phyloP scores from a whole-genome alignment of 495 filamentous ascomycete genomes.

The Podospora anserina region DNA sequence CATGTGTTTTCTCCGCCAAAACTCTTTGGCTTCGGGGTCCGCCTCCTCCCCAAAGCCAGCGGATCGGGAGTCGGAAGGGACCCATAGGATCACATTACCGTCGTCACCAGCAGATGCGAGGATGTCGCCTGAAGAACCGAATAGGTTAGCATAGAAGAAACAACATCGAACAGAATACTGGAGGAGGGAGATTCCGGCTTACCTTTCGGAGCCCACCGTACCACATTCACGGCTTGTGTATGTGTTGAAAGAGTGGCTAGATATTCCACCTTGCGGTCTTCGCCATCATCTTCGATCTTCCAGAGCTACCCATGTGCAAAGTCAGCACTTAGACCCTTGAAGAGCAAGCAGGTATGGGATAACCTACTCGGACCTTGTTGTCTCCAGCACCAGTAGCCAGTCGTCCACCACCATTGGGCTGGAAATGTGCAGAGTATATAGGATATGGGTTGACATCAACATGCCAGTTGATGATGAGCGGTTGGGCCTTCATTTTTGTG shows the following conservation, averaged over 20 bases:
- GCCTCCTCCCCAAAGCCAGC: constrained; percentile 71
- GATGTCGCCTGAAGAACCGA: constrained; percentile 65
- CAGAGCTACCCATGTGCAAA: constrained; percentile 60
- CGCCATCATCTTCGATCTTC: constrained; percentile 83
- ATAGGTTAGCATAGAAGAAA: constrained; percentile 24
- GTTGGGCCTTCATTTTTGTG: constrained; percentile 79
- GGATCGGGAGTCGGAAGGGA: constrained; percentile 69
- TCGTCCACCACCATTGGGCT: constrained; percentile 87
- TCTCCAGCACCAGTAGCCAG: constrained; percentile 94
- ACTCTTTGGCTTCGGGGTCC: constrained; percentile 83
- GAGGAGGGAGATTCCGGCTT: constrained; percentile 17
- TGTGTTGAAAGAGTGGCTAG: constrained; percentile 88
- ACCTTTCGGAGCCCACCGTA: constrained; percentile 93
- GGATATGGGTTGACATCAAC: constrained; percentile 83
- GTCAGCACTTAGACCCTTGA: not conserved
- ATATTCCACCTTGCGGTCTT: constrained; percentile 83
- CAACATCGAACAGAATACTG: not conserved
- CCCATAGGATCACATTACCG: constrained; percentile 94
- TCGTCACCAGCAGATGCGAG: constrained; percentile 95
- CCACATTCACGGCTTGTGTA: constrained; percentile 97
- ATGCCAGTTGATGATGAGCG: constrained; percentile 93
- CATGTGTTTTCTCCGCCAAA: constrained; percentile 97
- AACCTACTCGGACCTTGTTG: constrained; percentile 87
- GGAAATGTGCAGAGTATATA: constrained; percentile 94
- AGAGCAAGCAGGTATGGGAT: not conserved